Conservation (phyloP, 345 rosid genomes). For the Populus deltoides region DNA sequence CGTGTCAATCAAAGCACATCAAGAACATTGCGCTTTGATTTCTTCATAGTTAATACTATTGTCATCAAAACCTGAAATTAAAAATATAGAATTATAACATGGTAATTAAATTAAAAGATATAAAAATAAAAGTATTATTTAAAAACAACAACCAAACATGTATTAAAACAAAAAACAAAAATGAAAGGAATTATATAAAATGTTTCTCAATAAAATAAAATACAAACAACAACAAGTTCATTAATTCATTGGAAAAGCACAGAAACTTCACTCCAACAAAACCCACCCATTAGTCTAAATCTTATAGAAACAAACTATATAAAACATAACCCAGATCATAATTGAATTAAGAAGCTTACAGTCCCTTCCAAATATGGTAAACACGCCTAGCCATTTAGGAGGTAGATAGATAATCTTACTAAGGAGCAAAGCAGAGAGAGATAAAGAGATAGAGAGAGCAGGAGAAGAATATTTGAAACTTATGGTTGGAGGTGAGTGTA, state of each 20-base stretch:
- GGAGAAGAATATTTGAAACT: conserved; percentile 35
- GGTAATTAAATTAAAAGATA: no score
- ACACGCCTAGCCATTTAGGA: conserved; percentile 40
- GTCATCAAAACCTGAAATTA: no score
- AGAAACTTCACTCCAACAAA: neutral
- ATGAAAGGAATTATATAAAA: neutral
- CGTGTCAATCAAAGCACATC: no score
- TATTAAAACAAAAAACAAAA: neutral
- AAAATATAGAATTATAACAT: no score
- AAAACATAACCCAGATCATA: conserved; percentile 18
- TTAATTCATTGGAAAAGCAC: neutral
- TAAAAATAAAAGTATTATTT: no score
- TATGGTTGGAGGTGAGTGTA: conserved; percentile 22
- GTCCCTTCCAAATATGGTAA: conserved; percentile 55
- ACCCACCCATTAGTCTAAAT: neutral
- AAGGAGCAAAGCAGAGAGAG: conserved; percentile 14
- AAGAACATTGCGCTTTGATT: no score
- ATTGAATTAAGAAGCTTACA: conserved; percentile 24
- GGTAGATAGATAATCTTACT: conserved; percentile 4
- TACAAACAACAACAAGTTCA: neutral
- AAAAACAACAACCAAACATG: neutral
- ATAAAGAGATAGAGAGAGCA: neutral
- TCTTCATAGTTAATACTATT: no score
- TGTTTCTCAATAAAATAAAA: neutral
- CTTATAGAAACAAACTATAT: neutral